Conservation (phyloP, 306 rosid genomes). For the Carpinus fangiana region DNA sequence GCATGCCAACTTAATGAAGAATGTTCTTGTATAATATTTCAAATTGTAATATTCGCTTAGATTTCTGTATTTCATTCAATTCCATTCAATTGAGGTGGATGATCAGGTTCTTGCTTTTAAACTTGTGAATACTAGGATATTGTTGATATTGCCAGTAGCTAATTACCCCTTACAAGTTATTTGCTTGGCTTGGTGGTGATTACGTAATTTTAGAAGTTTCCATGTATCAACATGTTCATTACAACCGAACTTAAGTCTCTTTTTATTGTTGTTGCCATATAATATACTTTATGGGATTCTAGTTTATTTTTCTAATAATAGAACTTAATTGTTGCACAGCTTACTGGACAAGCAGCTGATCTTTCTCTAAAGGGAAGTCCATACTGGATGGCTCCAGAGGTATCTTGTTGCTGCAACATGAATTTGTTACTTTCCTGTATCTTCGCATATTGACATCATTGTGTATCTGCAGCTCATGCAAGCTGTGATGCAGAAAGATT, state of each 20-base stretch:
- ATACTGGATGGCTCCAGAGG: constrained; percentile 99
- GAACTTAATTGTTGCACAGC: constrained; percentile 52
- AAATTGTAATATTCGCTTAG: background rate
- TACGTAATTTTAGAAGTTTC: background rate
- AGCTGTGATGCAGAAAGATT: constrained; percentile 75
- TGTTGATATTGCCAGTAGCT: background rate
- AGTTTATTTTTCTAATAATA: constrained; percentile 4
- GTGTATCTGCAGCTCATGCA: constrained; percentile 68
- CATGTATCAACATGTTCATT: background rate
- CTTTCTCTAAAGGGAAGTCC: constrained; percentile 98
- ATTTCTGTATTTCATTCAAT: background rate
- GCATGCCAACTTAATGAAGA: background rate
- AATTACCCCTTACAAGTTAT: background rate
- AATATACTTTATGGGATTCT: constrained; percentile 3
- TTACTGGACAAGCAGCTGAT: constrained; percentile 73
- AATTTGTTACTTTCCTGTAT: background rate
- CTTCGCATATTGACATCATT: constrained; percentile 26
- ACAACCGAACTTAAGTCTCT: background rate
- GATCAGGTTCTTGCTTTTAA: background rate
- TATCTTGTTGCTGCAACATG: constrained; percentile 35
- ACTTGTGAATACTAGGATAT: background rate
- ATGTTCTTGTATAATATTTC: background rate
- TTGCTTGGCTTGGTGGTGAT: constrained; percentile 2
- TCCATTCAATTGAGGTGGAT: constrained; percentile 6
- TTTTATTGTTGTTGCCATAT: constrained; percentile 14